Percentiles rank a stretch among this genome's conserved stretches.
Conservation (phyloP, 2,329 filamentous ascomycete genomes). For the Madurella mycetomatis region DNA sequence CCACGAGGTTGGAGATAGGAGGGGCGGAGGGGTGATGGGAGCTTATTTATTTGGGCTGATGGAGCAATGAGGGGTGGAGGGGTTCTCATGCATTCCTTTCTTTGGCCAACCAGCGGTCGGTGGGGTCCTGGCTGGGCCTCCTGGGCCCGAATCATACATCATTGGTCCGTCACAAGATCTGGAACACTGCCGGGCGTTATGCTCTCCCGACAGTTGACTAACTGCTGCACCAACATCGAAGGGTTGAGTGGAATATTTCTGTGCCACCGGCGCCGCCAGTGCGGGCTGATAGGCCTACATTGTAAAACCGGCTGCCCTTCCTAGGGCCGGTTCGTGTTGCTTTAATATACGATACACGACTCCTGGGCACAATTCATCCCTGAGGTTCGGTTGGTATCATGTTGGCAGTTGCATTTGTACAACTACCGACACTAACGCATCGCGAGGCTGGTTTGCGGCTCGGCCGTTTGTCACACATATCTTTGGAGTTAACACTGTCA, state of each 20-base stretch:
- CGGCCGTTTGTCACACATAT: not conserved
- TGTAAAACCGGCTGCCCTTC: no score
- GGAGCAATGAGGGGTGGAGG: conserved; percentile 23
- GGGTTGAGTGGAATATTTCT: no score
- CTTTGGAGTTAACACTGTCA: no score
- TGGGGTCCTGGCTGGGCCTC: conserved; percentile 11
- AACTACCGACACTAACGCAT: not conserved
- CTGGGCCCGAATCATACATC: conserved; percentile 9
- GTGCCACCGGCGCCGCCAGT: no score
- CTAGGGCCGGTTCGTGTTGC: no score
- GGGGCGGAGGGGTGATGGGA: conserved; percentile 18
- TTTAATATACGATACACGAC: no score
- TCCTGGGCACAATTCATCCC: no score
- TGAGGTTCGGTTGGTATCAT: no score
- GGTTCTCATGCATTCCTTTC: conserved; percentile 12
- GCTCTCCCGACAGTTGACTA: not conserved
- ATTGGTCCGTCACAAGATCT: conserved; percentile 21
- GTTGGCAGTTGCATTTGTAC: not conserved
- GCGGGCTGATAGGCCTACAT: no score
- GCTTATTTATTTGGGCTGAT: conserved; percentile 26
- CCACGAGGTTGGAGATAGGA: not conserved
- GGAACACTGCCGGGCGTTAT: conserved; percentile 16
- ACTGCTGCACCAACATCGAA: not conserved
- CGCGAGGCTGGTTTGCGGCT: not conserved
- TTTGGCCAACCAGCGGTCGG: conserved; percentile 17